Conservation (phyloP, 108 stramenopile genomes). For the Bacterosira constricta region DNA sequence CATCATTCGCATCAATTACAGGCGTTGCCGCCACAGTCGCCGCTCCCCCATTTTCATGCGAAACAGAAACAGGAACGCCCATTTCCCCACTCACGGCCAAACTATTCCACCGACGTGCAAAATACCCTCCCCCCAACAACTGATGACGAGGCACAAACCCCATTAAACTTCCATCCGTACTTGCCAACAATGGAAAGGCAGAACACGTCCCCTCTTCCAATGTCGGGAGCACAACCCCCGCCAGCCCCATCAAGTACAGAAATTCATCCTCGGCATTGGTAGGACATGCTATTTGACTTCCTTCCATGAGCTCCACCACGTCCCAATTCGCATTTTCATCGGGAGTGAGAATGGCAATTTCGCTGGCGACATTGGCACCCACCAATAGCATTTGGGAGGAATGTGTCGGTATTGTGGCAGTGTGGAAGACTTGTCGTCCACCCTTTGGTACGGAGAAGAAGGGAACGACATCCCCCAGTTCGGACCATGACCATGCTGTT, state of each 20-base stretch:
- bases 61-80: conserved; percentile 7
- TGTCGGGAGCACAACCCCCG: conserved; percentile 45
- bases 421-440: conserved; percentile 76
- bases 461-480: conserved; percentile 81
- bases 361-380: conserved; percentile 75
- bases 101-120: conserved; percentile 2
- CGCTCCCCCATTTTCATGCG: too few species aligned
- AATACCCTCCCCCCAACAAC: conserved; percentile 12
- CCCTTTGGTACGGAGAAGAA: conserved; percentile 82
- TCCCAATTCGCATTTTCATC: conserved; percentile 47
- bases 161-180: conserved; percentile 66
- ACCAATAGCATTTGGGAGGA: conserved; percentile 60
- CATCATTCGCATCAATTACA: background rate
- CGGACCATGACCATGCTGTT: conserved; percentile 45
- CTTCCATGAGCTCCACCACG: conserved; percentile 75
- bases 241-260: conserved; percentile 68
- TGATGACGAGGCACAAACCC: conserved; percentile 31
- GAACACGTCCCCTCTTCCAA: background rate
- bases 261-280: conserved; percentile 86
- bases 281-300: conserved; percentile 61
- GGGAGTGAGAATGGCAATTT: conserved; percentile 54
- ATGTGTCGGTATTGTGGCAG: conserved; percentile 21
- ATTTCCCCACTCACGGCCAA: background rate
- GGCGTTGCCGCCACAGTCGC: too few species aligned
- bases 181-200: conserved; percentile 39